phyloP scores from a whole-genome alignment of 2,329 filamentous ascomycete species.

The Purpureocillium takamizusanense region DNA sequence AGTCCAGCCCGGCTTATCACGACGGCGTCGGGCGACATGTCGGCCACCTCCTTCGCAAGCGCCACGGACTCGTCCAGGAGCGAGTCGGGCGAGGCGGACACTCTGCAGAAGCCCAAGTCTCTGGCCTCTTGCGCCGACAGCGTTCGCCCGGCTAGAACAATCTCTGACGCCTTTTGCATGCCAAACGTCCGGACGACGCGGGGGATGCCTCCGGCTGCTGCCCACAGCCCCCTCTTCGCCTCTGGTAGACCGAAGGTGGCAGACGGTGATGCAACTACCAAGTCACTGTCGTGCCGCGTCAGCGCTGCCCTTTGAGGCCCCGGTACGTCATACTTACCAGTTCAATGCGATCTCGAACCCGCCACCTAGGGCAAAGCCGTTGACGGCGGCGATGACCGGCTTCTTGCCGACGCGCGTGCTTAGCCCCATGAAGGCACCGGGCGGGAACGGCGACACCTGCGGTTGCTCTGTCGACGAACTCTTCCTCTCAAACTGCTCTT shows the following conservation, averaged over 20 bases:
- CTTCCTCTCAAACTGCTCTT: constrained; percentile 29
- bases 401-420: constrained; percentile 49
- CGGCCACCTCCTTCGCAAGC: constrained; percentile 23
- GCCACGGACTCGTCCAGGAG: constrained; percentile 25
- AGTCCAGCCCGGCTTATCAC: constrained; percentile 30
- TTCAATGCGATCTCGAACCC: constrained; percentile 48
- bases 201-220: constrained; percentile 41
- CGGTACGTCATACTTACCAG: constrained; percentile 27
- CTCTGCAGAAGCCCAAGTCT: constrained; percentile 16
- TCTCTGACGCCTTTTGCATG: constrained; percentile 37
- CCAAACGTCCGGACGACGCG: constrained; percentile 36
- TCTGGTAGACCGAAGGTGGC: constrained; percentile 45
- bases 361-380: constrained; percentile 47
- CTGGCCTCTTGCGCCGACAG: constrained; percentile 30
- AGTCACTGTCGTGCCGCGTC: constrained; percentile 25
- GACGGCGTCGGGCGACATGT: constrained; percentile 25
- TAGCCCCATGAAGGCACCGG: constrained; percentile 37
- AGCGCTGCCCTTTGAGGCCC: neutral
- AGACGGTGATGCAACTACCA: constrained; percentile 41
- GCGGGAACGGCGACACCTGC: constrained; percentile 15
- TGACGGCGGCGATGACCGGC: constrained; percentile 50
- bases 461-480: constrained; percentile 11
- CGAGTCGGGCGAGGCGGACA: constrained; percentile 27
- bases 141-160: constrained; percentile 36
- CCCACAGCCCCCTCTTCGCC: constrained; percentile 43